Evolutionary conservation across 1,284 basidiomycete genomes (phyloP), one percentile per base, ranked within the genome.

Genomic region (Apiotrichum mycotoxinovorans): DNA sequence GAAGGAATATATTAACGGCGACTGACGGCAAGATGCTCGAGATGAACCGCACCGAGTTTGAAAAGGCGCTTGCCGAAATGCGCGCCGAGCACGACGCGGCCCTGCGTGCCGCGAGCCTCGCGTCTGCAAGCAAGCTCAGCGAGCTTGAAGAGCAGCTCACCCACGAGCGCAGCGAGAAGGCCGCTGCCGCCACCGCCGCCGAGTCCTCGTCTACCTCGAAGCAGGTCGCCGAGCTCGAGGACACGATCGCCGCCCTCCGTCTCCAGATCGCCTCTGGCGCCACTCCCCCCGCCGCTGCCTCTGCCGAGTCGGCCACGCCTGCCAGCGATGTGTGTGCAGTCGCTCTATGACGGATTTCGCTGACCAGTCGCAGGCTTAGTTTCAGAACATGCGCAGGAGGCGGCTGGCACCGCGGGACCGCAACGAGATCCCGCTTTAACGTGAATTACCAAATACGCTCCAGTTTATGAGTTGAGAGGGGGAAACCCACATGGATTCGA

Each of bases 31-130:
- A 74, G 72, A 64, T 69, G 52, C 60, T 72, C 26, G 70, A 69
- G 53, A 72, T 73, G 70, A 73, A 74, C 66, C 69, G 70, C 52
- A 54, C 58, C 14, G 65, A 69, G 52, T 74, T 73, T 44, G 56
- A 68, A 42, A 54, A 61, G 25, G 58, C 66, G 9, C 54, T 72
- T 7, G 51, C 40, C 10, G 44, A 55, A 25, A 45, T 52, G 48
- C 23, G 40, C 34, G 20, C 40, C 12, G 46, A 60, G 54, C 50
- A 60, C 48, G 48, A 33, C 18, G 35, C 23, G 14, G 48, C 42
- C 14, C 22, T 47, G 18, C 45, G 33, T 20, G 27, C 50, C 30
- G 38, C 38, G n/a, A 27, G 11, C 27, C 25, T 14, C 4, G 50
- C 23, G 40, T 23, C 40, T 11, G 50, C 12, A 3, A 14, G 15